These are phyloP conservation scores for Cokeromyces recurvatus DNA, from an alignment of 371 early-diverging fungal species.

Conservation along the genomic window DNA sequence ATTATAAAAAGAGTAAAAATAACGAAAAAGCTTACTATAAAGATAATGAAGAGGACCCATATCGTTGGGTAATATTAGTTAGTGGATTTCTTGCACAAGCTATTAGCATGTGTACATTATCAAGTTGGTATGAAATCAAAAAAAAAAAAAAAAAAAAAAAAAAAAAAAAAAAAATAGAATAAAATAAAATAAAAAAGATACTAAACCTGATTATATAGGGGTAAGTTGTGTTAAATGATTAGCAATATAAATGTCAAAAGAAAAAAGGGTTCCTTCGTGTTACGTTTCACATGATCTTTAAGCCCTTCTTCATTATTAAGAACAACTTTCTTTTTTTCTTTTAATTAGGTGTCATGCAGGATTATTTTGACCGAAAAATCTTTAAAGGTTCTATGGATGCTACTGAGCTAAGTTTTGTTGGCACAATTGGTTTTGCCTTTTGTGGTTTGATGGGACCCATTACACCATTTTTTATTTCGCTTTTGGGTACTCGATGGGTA, in stretches of 20 bases:
- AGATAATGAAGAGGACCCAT: slow-evolving; percentile 21
- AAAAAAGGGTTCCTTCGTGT: too few relatives aligned
- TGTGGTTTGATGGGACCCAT: slow-evolving; percentile 27
- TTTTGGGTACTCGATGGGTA: slow-evolving; percentile 21
- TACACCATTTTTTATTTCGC: slow-evolving; percentile 21
- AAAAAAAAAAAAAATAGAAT: too few relatives aligned
- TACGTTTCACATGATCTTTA: too few relatives aligned
- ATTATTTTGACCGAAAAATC: slow-evolving; percentile 24
- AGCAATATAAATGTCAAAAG: too few relatives aligned
- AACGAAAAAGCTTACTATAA: background rate
- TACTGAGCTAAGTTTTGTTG: slow-evolving; percentile 25
- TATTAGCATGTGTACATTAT: slow-evolving; percentile 28
- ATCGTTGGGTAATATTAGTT: slow-evolving; percentile 27
- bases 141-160: too few relatives aligned
- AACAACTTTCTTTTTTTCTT: too few relatives aligned
- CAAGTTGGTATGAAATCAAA: slow-evolving; percentile 32
- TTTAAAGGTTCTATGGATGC: slow-evolving; percentile 20
- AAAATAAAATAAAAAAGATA: too few relatives aligned
- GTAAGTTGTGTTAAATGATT: slow-evolving; percentile 1
- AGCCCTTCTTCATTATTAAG: too few relatives aligned
- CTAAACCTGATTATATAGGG: too few relatives aligned
- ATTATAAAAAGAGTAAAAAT: slow-evolving; percentile 9
- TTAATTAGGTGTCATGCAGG: slow-evolving; percentile 31
- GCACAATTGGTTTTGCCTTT: slow-evolving; percentile 27
- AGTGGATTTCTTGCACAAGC: slow-evolving; percentile 32